phyloP scores from a whole-genome alignment of 441 rosid genomes.

The Populus hybrid region DNA sequence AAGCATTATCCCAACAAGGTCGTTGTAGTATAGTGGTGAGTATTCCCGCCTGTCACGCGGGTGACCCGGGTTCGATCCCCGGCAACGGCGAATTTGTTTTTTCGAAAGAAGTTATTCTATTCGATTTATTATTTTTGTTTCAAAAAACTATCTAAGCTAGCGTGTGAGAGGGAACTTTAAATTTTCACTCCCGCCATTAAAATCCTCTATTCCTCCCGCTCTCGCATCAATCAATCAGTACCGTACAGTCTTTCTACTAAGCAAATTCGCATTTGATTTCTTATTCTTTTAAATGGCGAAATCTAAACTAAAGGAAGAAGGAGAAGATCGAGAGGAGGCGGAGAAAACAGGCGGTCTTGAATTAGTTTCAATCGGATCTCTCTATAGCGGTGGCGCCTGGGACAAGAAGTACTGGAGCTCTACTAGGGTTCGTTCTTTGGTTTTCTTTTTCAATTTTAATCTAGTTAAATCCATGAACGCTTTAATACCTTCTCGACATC shows the following conservation, averaged over 20 bases:
- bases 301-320: constrained; percentile 31
- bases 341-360: constrained; percentile 36
- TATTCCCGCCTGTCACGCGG: constrained; percentile 93
- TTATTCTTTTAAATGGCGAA: constrained; percentile 32
- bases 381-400: constrained; percentile 57
- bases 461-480: background rate
- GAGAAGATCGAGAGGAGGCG: constrained; percentile 34
- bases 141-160: background rate
- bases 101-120: background rate
- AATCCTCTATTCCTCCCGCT: background rate
- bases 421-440: constrained; percentile 66
- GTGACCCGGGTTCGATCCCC: constrained; percentile 96
- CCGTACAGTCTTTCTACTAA: background rate
- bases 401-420: constrained; percentile 95
- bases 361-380: constrained; percentile 72
- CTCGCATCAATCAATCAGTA: background rate
- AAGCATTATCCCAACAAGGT: accelerated
- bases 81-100: constrained; percentile 49
- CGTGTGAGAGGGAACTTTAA: constrained; percentile 21
- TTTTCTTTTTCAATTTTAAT: background rate
- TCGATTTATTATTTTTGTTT: background rate
- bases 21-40: constrained; percentile 58
- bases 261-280: constrained; percentile 2
- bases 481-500: background rate
- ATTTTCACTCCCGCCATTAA: constrained; percentile 20